phyloP scores from a whole-genome alignment of 1,139 yeast genomes.

The Taiozyma sp. region DNA sequence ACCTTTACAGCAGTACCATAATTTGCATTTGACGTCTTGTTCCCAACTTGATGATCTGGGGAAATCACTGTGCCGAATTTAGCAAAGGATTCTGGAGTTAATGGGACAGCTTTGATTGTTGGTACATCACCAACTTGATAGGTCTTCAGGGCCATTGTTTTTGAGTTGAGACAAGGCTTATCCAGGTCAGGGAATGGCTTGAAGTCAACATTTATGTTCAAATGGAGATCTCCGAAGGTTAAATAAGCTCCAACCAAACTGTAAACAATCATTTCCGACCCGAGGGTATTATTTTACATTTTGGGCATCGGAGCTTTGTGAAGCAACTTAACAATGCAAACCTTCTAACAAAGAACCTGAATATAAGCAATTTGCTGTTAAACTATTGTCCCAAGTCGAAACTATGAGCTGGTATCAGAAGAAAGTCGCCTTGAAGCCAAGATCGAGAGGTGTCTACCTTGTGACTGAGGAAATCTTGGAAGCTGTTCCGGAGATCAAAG shows the following conservation, averaged over 20 bases:
- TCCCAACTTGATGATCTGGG: constrained; percentile 44
- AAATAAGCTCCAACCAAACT: not conserved
- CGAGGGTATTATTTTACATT: not conserved
- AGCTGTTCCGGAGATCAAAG: constrained; percentile 53
- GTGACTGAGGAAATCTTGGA: constrained; percentile 58
- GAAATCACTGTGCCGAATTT: constrained; percentile 52
- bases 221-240: not conserved
- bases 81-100: constrained; percentile 44
- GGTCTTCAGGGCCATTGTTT: constrained; percentile 37
- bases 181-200: not conserved
- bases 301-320: not conserved
- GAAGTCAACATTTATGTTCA: not conserved
- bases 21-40: constrained; percentile 57
- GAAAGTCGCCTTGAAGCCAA: constrained; percentile 49
- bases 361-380: not conserved
- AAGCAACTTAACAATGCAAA: not conserved
- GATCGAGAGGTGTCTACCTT: constrained; percentile 63
- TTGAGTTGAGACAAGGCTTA: not conserved
- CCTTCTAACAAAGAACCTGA: not conserved
- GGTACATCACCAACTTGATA: constrained; percentile 28
- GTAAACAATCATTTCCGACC: not conserved
- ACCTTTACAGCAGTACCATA: constrained; percentile 91
- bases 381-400: not conserved
- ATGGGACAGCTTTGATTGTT: constrained; percentile 29
- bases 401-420: constrained; percentile 45